A percentile compares a stretch with the other conserved stretches of the same genome.
Evolutionary conservation across 2,329 filamentous ascomycete species (phyloP).

Genomic region (Diaporthe sp.): DNA sequence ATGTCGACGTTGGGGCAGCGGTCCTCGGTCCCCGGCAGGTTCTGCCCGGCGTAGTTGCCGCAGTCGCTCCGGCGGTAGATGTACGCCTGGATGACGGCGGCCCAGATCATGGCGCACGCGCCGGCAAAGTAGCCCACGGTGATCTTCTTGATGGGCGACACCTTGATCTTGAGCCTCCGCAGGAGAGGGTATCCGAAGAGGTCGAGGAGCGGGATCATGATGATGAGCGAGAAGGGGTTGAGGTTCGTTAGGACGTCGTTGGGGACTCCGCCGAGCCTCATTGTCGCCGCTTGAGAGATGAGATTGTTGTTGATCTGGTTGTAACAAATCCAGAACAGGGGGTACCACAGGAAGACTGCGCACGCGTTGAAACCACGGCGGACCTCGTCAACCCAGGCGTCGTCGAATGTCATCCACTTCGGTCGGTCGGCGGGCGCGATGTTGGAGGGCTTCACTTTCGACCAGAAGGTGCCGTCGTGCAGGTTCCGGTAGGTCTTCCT

Average conservation of each 20-base stretch:
- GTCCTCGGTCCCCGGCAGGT: conserved; percentile 51
- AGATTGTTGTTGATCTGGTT: conserved; percentile 71
- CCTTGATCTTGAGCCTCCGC: conserved; percentile 73
- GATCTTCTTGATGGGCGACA: conserved; percentile 84
- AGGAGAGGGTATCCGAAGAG: conserved; percentile 77
- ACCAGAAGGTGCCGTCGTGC: conserved; percentile 66
- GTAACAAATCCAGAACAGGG: conserved; percentile 70
- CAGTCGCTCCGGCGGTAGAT: conserved; percentile 76
- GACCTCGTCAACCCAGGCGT: conserved; percentile 84
- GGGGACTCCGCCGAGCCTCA: conserved; percentile 78
- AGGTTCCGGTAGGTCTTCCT: conserved; percentile 69
- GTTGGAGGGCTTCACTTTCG: conserved; percentile 47
- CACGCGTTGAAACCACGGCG: conserved; percentile 76
- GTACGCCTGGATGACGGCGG: conserved; percentile 68
- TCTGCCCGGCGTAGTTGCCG: conserved; percentile 53
- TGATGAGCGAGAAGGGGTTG: conserved; percentile 80
- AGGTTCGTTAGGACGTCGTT: conserved; percentile 84
- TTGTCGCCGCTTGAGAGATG: conserved; percentile 73
- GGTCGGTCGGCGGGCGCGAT: conserved; percentile 61
- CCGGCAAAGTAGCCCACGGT: conserved; percentile 77
- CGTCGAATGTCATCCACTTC: conserved; percentile 83
- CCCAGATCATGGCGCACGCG: conserved; percentile 70
- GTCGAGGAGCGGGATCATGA: conserved; percentile 81
- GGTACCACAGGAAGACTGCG: conserved; percentile 78
- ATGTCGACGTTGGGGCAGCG: conserved; percentile 65